Evolutionary conservation across 805 yeast species (phyloP), one percentile per base, ranked within the genome.

Genomic region (Starmera dryadoides): DNA sequence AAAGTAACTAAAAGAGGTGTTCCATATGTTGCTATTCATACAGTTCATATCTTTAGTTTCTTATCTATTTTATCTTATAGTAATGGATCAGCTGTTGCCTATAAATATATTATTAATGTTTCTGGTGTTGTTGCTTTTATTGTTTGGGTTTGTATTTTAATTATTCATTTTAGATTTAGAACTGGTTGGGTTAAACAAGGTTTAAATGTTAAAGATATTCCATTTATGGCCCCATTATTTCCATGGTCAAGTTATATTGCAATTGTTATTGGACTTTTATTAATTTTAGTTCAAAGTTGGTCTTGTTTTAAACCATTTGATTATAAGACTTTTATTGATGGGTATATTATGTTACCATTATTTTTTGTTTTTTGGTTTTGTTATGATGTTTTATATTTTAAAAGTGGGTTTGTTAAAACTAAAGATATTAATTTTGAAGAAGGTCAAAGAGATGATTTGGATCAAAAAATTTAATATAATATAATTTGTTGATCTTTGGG

Each of bases 111-210:
- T 41, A 65, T 81, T 47, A 80, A 79, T 55, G 81, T 83, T 48
- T 72, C 85, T 12, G 84, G 85, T 35, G 82, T 81, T 34, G 78
- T 86, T 11, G 88, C 89, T 33, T 73, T 82, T 48, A 76, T 81
- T 44, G 69, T 83, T 18, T 81, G 89, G 89, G 70, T 76, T 25
- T 70, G 75, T 53, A 79, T 81, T 43, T 68, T 79, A 23, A 59
- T 71, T 26, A 64, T 79, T 6, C 88, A 81, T 59, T 59, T 80
- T 40, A 68, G 86, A 56, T 83, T 82, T 59, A 81, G 83, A 79
- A 56, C 62, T 25, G 79, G 81, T 14, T 65, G 84, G 53, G 66
- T 69, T 44, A 56, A 65, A 21, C 75, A 86, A 55, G 79, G 79
- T 38, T 75, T 80, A 40, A 63, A 79, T 25, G 60, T 93, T 47